phyloP scores from a whole-genome alignment of 1,139 yeast species.

The Zhuliangozyma parablackwelliae region DNA sequence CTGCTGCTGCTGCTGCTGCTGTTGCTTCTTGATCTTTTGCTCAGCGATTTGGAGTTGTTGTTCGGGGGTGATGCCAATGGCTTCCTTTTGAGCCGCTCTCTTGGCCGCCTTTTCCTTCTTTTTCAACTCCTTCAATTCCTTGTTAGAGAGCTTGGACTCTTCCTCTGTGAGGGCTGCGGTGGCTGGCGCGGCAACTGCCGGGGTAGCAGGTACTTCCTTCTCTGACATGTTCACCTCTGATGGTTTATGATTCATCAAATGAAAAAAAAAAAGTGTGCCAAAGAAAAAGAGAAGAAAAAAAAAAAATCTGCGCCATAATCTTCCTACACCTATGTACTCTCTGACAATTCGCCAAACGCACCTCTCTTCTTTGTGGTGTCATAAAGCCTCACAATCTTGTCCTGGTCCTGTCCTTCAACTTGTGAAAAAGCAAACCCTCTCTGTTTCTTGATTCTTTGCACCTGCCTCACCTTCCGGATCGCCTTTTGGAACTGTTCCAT shows the following conservation, averaged over 20 bases:
- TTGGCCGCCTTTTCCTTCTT: conserved; percentile 89
- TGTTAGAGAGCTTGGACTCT: conserved; percentile 51
- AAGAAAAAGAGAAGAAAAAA: too few species aligned
- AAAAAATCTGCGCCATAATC: too few species aligned
- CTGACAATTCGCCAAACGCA: conserved; percentile 43
- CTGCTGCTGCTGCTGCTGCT: conserved; percentile 16
- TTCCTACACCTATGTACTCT: conserved; percentile 7
- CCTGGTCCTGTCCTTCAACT: conserved; percentile 90
- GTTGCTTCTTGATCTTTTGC: conserved; percentile 38
- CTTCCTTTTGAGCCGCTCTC: conserved; percentile 65
- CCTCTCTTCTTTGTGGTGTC: conserved; percentile 79
- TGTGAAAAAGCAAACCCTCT: conserved; percentile 98
- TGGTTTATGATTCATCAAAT: too few species aligned
- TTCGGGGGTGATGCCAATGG: conserved; percentile 45
- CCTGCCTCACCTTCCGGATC: conserved; percentile 94
- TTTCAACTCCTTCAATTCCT: conserved; percentile 81
- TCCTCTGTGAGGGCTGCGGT: conserved; percentile 5
- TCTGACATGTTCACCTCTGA: too few species aligned
- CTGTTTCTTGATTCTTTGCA: conserved; percentile 95
- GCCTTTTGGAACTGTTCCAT: conserved; percentile 97
- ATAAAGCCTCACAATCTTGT: conserved; percentile 84
- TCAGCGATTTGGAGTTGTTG: conserved; percentile 38
- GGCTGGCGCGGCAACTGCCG: conserved; percentile 1
- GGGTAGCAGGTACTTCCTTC: too few species aligned
- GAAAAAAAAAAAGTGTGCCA: too few species aligned